Evolutionary conservation across 1,284 basidiomycete genomes (phyloP).

Genomic region (Trametes sp.): DNA sequence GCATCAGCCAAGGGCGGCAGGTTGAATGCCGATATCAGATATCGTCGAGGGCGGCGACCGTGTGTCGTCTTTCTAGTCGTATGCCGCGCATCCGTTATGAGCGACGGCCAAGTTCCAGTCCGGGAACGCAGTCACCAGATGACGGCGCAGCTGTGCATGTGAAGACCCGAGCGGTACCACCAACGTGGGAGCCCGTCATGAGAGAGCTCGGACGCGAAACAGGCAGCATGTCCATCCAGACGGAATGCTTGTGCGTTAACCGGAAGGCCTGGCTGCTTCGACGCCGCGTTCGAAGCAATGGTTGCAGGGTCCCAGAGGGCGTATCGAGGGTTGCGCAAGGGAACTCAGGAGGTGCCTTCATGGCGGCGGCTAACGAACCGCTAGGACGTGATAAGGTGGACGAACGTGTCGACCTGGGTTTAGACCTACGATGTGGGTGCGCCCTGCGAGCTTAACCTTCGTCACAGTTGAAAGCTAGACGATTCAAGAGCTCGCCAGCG

Average conservation of each 20-base stretch:
- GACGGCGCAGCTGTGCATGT: conserved; percentile 10
- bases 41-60: not conserved
- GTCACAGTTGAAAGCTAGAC: too few species aligned
- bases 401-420: conserved; percentile 13
- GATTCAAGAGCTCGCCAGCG: too few species aligned
- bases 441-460: too few species aligned
- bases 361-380: not conserved
- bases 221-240: not conserved
- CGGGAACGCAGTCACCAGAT: not conserved
- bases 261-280: conserved; percentile 5
- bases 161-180: not conserved
- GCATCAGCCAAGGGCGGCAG: not conserved
- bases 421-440: conserved; percentile 4
- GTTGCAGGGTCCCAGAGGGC: conserved; percentile 2
- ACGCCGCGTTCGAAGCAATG: not conserved
- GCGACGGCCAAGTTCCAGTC: not conserved
- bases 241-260: conserved; percentile 10
- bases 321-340: not conserved
- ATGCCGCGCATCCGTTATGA: not conserved
- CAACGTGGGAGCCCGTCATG: conserved; percentile 20
- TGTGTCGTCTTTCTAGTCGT: not conserved
- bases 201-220: conserved; percentile 6
- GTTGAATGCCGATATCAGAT: not conserved
- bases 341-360: not conserved
- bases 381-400: conserved; percentile 6